Base-by-base conservation (phyloP, 2,329 filamentous ascomycete genomes). In the Ophiostoma sp. region DNA sequence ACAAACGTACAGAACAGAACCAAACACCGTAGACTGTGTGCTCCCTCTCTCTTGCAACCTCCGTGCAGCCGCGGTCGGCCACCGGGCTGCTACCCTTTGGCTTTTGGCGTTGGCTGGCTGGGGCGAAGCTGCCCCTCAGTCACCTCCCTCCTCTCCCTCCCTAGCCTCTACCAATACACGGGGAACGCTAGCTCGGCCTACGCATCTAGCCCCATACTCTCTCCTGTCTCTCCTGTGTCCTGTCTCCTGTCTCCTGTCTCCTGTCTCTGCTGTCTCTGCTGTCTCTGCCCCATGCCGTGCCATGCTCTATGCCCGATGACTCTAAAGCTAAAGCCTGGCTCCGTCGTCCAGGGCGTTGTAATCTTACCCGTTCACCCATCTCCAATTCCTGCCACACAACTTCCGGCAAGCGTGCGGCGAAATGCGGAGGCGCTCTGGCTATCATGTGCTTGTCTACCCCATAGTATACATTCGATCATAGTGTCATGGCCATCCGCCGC, bases 51-150 rank as follows among this genome's bases (percentile, higher is more conserved):
- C 69, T 69, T 68, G 69, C 71, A 67, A 70, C 45, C 64, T 70
- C 71, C 71, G 71, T 70, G 71, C 67, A 72, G 66, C 71, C 69
- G 71, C 64, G 71, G 68, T 68, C 69, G 67, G 67, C 65, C 55
- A 49, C 68, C 68, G 64, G 68, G 65, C 55, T 49, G 12, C 45
- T 62, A n/a, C 58, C 18, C 38, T 62, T 9, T 16, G 36, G 27
- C 27, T 27, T 27, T 27, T 27, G 27, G 27, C 27, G 27, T 27
- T 27, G 27, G 27, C 27, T 27, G 27, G 49, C n/a, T 27, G 49
- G 49, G 49, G 49, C 49, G 12, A 55, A 55, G 49, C 49, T 55
- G 49, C 55, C 55, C 55, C 55, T 60, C 55, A 60, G 55, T 55
- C 49, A 55, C 27, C n/a, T 55, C n/a, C 4, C 49, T 55, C 18